Base-by-base conservation (phyloP, 805 yeast species). In the Starmerella bacillaris region DNA sequence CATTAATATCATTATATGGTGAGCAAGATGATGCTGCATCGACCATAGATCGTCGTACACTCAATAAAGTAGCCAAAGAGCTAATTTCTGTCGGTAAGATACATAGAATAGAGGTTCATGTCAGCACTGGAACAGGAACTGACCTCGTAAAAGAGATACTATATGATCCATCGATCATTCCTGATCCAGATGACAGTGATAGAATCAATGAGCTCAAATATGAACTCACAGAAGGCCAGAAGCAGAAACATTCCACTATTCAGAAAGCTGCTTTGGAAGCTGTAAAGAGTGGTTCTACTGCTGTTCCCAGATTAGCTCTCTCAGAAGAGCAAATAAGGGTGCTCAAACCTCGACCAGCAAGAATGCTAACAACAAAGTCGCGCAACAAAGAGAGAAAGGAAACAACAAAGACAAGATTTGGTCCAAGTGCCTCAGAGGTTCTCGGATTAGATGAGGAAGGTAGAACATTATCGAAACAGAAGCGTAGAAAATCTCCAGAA, bases 11-110 rank as follows among this genome's bases (percentile, higher is more conserved):
- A 7, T 51, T 47, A 4, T 44, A 73, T 2, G 60, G 69, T n/a
- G 59, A 56, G 3, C 32, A 39, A 2, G 41, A 33, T 7, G 18
- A 31, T 1, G 34, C 42, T 42, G 64, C 63, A 0, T 58, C 66
- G 11, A 52, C 51, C 1, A 58, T 72, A 14, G 84, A 76, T 44
- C 62, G 68, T 22, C 64, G 63, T 35, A 76, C 84, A 0, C 46
- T 68, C 9, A 46, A 50, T 5, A 60, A 64, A 4, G 75, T 69
- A 42, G 55, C 67, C 0, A 42, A 45, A 1, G 38, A 46, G 3
- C 52, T 71, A 20, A 53, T 52, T 4, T 40, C 43, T 0, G 51
- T 58, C 9, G 57, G 60, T 5, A 46, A 48, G 21, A 33, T 64
- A 7, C 47, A 48, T 17, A 48, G 50, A 9, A 33, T 55, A 7